Base-by-base conservation (phyloP, 495 filamentous ascomycete genomes). In the Amniculicola lignicola region DNA sequence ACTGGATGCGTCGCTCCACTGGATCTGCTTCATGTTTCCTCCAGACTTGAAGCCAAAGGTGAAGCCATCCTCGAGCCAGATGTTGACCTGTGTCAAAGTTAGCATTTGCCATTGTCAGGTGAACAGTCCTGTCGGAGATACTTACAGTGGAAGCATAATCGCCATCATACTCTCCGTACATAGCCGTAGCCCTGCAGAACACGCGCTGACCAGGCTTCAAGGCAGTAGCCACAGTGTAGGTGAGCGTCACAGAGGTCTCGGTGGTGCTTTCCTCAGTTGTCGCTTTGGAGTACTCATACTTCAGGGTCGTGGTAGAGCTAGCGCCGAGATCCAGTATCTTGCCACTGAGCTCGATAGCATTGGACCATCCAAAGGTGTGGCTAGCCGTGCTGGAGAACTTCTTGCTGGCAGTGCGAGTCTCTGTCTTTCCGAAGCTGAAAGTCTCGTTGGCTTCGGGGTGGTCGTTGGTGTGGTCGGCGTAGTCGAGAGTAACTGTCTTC, bases 11-110 rank as follows among this genome's bases (percentile, higher is more conserved):
- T 58, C 33, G 45, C 45, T 51, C 54, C 54, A 58, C 14, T 39
- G 22, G n/a, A 58, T 15, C 46, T 58, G 54, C 25, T 58, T 46
- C 54, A 58, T 58, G 12, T 37, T 51, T 15, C 54, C 54, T 1
- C 36, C 31, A 11, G 23, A 4, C 18, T 7, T 22, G 46, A 58
- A 58, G 3, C 29, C 25, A 15, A 22, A 58, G 11, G 12, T 41
- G 23, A 7, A n/a, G 27, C 54, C 54, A 23, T 58, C 54, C 38
- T 51, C 45, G 38, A 58, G 54, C 45, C 38, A 43, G 38, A 58
- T 38, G 46, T 58, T 51, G 19, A 57, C 19, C 43, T 46, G 22
- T 31, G 4, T 21, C 14, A 5, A 12, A 2, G 40, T 43, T 43
- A 43, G 40, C 16, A 18, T 4, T 38, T 38, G 12, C 35, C 4